Evolutionary conservation across 2,329 filamentous ascomycete genomes (phyloP).

Genomic region (Claviceps spartinae): DNA sequence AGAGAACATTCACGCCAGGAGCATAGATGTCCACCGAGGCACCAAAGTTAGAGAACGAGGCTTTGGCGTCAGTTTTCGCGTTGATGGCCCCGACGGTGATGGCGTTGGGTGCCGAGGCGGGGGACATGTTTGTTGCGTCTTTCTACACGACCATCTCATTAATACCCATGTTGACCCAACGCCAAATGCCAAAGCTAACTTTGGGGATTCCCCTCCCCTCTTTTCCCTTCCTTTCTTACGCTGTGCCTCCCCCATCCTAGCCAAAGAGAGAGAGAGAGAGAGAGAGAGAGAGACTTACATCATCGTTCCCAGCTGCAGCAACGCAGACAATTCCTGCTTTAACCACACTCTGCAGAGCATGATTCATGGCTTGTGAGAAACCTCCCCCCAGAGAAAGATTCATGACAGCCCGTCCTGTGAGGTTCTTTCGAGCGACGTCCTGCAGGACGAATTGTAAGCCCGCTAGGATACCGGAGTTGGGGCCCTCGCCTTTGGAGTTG

Average conservation of each 20-base stretch:
- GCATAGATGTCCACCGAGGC: constrained; percentile 38
- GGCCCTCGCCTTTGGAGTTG: constrained; percentile 25
- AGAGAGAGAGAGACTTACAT: constrained; percentile 16
- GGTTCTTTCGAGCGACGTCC: constrained; percentile 28
- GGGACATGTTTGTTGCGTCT: constrained; percentile 37
- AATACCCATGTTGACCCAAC: no score
- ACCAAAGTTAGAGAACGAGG: constrained; percentile 47
- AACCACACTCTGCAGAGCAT: constrained; percentile 36
- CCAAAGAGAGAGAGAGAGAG: no score
- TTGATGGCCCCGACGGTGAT: constrained; percentile 49
- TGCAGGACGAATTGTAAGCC: constrained; percentile 43
- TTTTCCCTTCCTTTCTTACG: no score
- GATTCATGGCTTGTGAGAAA: constrained; percentile 36
- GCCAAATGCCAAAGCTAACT: no score
- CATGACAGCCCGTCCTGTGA: constrained; percentile 42
- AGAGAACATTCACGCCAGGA: constrained; percentile 40
- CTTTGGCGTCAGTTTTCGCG: constrained; percentile 31
- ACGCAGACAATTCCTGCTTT: constrained; percentile 40
- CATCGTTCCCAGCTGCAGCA: constrained; percentile 48
- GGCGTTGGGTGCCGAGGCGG: constrained; percentile 40
- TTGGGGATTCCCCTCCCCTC: no score
- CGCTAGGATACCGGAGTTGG: constrained; percentile 33
- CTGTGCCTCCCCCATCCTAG: no score
- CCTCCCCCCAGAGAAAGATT: constrained; percentile 49
- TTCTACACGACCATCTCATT: constrained; percentile 13